These are phyloP conservation scores for Aureobasidium sp. DNA, from an alignment of 2,329 filamentous ascomycete species.

Conservation along the genomic window DNA sequence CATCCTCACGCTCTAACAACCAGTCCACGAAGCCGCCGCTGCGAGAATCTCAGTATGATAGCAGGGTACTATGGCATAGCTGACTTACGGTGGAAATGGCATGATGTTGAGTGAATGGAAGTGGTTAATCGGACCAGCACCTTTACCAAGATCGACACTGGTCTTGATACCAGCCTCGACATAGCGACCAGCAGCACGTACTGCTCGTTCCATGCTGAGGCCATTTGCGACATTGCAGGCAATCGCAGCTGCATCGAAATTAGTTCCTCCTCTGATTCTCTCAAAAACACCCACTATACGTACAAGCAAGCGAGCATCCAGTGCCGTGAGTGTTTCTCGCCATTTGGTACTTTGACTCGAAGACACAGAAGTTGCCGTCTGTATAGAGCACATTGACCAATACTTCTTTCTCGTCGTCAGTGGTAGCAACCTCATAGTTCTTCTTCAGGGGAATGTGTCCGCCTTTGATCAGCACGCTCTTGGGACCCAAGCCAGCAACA, in stretches of 20 bases:
- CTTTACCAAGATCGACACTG: slow-evolving; percentile 54
- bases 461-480: slow-evolving; percentile 80
- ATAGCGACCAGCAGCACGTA: slow-evolving; percentile 61
- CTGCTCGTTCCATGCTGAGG: slow-evolving; percentile 48
- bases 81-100: slow-evolving; percentile 56
- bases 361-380: slow-evolving; percentile 40
- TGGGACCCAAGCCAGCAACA: slow-evolving; percentile 61
- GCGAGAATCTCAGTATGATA: background rate
- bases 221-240: slow-evolving; percentile 62
- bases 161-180: slow-evolving; percentile 62
- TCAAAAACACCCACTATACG: slow-evolving; percentile 28
- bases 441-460: slow-evolving; percentile 74
- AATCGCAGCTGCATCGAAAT: slow-evolving; percentile 51
- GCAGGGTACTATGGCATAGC: background rate
- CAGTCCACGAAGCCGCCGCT: slow-evolving; percentile 74
- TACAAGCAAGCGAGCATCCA: slow-evolving; percentile 85
- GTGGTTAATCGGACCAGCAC: slow-evolving; percentile 67
- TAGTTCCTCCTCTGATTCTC: background rate
- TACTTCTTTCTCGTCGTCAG: slow-evolving; percentile 50
- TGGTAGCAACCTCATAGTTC: slow-evolving; percentile 50
- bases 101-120: slow-evolving; percentile 63
- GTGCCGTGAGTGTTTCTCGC: slow-evolving; percentile 88
- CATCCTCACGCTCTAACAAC: slow-evolving; percentile 63
- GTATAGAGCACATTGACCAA: slow-evolving; percentile 74
- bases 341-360: slow-evolving; percentile 62